Base-by-base conservation (phyloP, 495 filamentous ascomycete species). In the Penicillium desertorum region DNA sequence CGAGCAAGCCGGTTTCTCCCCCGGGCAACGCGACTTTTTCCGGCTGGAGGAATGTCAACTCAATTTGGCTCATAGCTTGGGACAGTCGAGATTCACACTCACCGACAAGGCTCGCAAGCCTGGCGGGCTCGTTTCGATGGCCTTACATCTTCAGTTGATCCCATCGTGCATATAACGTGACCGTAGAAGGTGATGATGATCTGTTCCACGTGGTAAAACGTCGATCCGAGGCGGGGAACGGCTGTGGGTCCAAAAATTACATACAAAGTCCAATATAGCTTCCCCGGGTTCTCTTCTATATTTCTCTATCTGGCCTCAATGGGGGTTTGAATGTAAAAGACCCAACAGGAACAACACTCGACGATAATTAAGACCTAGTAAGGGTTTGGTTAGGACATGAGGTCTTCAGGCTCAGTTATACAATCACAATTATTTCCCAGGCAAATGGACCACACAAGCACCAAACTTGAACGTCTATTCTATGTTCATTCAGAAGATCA, bases 41-140 rank as follows among this genome's bases (percentile, higher is more conserved):
- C 75, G 64, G 23, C 75, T 77, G 36, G 1, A 9, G n/a, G 23
- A 51, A n/a, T 36, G 32, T 44, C 14, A 19, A 50, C 42, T 22
- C 45, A 25, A 17, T 20, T 20, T 20, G 45, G 0, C n/a, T 32
- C 27, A 37, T 19, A 16, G 36, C 34, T n/a, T 9, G 43, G 29
- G n/a, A 8, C 37, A n/a, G 2, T 11, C 20, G 4, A 59, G 41
- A 9, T 16, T 48, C 7, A 8, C 58, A 23, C 66, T 45, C 61
- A 77, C 75, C 75, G 70, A 57, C 73, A 77, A n/a, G 71, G 65
- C 45, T 75, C 73, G 59, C 74, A 77, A 22, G 74, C 74, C 51
- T 76, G 74, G 14, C 71, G 68, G 23, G 69, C 59, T 12, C 74
- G 68, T 53, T 77, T 77, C 10, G 57, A 47, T n/a, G 72, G 72